Evolutionary conservation across 306 rosid genomes (phyloP), one percentile per base, ranked within the genome.

Genomic region (Ziziphus jujuba): DNA sequence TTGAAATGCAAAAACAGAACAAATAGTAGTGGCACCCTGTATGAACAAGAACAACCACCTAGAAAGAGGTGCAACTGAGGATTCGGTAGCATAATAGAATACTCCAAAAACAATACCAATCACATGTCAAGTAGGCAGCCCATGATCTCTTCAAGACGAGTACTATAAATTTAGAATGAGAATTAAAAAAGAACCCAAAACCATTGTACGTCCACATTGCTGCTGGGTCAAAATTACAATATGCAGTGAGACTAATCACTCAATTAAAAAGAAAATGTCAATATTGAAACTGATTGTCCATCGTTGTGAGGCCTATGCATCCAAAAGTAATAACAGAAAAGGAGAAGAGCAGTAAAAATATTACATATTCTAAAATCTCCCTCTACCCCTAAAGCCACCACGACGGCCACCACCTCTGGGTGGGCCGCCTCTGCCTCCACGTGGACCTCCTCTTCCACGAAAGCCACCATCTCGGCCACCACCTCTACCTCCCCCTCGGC

Each of bases 351-450:
- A 79, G 57, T 49, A 67, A 6, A 14, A 50, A 63, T 63, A 54
- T 73, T 58, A 82, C 85, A 80, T 12, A 10, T 54, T 63, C 77
- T 82, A 85, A 15, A 44, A 87, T 79, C 97, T 87, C 23, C 97
- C 99, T 70, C 97, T 83, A 49, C 99, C 99, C 82, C 99, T 79
- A 65, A 90, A 90, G 60, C 95, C 90, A 70, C 93, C 95, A 43
- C 88, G 85, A 9, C 95, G 85, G 25, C 87, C 75, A 40, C 87
- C 85, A 25, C 96, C 98, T 70, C 96, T 76, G 36, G 85, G 79
- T 60, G 86, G 81, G 47, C 95, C 95, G 48, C 89, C 88, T 75
- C 96, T 75, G 20, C 96, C 91, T 72, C 96, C 92, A 73, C 96
- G 80, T 35, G 90, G 90, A 17, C 70, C 91, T 33, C 96, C 97